phyloP scores from a whole-genome alignment of 1,284 basidiomycete genomes.

The Tausonia pullulans region DNA sequence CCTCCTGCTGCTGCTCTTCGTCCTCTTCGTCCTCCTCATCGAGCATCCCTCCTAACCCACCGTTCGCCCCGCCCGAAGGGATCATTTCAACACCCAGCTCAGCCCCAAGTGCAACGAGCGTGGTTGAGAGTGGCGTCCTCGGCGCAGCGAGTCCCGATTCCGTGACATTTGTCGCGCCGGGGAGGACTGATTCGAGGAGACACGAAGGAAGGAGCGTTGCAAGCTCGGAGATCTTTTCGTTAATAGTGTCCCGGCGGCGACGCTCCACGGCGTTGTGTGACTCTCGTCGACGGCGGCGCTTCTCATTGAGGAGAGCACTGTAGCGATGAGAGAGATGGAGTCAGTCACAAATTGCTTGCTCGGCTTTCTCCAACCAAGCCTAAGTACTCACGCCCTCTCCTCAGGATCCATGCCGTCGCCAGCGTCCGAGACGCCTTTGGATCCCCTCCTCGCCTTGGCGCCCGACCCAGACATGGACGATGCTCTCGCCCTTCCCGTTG shows the following conservation, averaged over 20 bases:
- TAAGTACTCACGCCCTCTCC: not conserved
- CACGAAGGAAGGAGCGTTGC: constrained; percentile 63
- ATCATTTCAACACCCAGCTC: constrained; percentile 5
- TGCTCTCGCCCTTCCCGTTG: not conserved
- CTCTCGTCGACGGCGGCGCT: constrained; percentile 62
- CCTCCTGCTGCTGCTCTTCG: not conserved
- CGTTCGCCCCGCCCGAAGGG: not conserved
- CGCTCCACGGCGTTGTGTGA: constrained; percentile 86
- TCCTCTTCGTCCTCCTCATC: constrained; percentile 10
- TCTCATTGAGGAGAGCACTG: constrained; percentile 50
- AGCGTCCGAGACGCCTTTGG: not conserved
- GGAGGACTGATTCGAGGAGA: constrained; percentile 21
- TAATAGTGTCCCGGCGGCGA: constrained; percentile 77
- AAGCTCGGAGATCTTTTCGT: constrained; percentile 82
- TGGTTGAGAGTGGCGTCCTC: not conserved
- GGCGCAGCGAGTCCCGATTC: not conserved
- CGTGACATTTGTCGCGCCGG: not conserved
- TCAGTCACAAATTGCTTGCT: not conserved
- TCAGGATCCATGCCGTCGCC: not conserved
- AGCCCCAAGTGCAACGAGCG: not conserved
- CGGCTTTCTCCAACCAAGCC: not conserved
- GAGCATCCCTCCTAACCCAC: not conserved
- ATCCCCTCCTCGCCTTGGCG: not conserved
- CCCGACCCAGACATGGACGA: not conserved
- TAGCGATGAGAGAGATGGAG: not conserved